Conservation (phyloP, 371 early-diverging fungal genomes). For the Mortierella sp. region DNA sequence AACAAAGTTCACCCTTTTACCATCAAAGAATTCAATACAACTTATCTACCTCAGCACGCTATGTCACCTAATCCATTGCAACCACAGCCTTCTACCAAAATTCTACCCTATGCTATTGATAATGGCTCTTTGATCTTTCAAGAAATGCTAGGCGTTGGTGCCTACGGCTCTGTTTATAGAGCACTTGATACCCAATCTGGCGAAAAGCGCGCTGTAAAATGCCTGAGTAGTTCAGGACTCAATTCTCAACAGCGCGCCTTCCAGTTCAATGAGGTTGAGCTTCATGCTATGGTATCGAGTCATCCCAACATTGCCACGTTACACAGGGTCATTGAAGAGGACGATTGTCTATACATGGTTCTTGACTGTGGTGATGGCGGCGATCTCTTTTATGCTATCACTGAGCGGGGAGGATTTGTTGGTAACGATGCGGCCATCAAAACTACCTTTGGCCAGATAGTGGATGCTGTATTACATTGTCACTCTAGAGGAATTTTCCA, state of each 20-base stretch:
- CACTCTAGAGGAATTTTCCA: conserved; percentile 73
- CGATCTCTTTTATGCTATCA: conserved; percentile 78
- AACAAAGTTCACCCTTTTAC: background rate
- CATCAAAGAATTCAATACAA: background rate
- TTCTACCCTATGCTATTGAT: conserved; percentile 13
- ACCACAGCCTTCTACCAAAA: background rate
- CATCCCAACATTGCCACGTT: conserved; percentile 83
- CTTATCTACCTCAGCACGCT: background rate
- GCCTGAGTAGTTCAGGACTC: conserved; percentile 71
- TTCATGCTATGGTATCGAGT: conserved; percentile 73
- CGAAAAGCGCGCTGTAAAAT: conserved; percentile 73
- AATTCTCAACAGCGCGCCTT: conserved; percentile 69
- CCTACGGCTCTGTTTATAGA: conserved; percentile 79
- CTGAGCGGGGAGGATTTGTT: conserved; percentile 64
- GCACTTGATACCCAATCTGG: conserved; percentile 58
- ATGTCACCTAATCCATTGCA: conserved; percentile 4
- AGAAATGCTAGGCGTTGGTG: conserved; percentile 75
- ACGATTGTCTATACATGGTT: conserved; percentile 78
- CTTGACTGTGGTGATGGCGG: conserved; percentile 80
- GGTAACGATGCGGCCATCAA: conserved; percentile 66
- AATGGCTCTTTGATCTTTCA: conserved; percentile 26
- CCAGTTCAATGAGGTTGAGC: conserved; percentile 79
- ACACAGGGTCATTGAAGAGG: conserved; percentile 77
- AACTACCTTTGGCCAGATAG: conserved; percentile 69
- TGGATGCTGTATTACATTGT: conserved; percentile 69